Base-by-base conservation (phyloP, 345 rosid species). In the Sisymbrium irio region DNA sequence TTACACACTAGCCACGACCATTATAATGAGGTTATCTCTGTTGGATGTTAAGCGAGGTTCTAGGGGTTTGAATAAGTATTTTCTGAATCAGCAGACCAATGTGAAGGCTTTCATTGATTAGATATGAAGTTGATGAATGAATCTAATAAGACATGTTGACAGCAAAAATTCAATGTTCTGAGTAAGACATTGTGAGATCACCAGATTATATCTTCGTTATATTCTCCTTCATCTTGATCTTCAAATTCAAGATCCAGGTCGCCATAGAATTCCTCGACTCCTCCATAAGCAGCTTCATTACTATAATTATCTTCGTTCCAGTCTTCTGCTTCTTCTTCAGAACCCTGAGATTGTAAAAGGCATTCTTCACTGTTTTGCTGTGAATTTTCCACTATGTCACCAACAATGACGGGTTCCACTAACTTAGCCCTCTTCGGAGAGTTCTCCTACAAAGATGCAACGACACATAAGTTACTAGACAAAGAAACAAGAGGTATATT, bases 391-490 rank as follows among this genome's bases (percentile, higher is more conserved):
- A 51, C 1, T 37, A 55, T 46, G 47, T 77, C 62, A 57, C 46
- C 37, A 19, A 9, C 67, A 64, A 11, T 25, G 5, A 15, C 56
- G 32, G 73, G 14, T 58, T 77, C 25, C 41, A 49, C 72, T 8
- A 57, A 30, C 62, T 58, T 71, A 20, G 47, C 62, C 15, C 57
- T 71, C 62, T 77, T 71, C 15, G 73, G 58, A 65, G 73, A 71
- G 40, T 58, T 65, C 11, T 56, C 76, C 80, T 77, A 65, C 49
- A 71, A 51, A 71, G 68, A 65, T 71, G n/a, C 10, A 8, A 59
- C 65, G 54, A 30, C 39, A 65, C 55, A 46, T 50, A 49, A 71
- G 69, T 47, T 20, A 70, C 75, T 12, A 19, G 7, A 18, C 30
- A 61, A 49, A 53, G 79, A 75, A 62, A 54, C 33, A 68, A 51